Conservation (phyloP, 495 filamentous ascomycete genomes). For the Halenospora varia region DNA sequence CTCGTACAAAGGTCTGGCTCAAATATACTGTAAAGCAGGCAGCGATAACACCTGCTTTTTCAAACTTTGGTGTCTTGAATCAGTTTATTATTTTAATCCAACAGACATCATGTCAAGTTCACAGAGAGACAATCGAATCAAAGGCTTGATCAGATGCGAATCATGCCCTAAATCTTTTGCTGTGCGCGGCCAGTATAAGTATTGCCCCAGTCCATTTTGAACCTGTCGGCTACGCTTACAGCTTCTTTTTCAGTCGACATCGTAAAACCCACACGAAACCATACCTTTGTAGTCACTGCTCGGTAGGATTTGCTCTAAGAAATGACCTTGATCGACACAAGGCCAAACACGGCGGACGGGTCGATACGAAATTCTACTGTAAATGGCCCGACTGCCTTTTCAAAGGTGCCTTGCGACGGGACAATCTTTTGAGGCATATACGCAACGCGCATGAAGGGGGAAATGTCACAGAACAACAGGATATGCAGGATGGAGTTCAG, state of each 20-base stretch:
- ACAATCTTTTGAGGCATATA: conserved; percentile 20
- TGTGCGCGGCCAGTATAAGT: conserved; percentile 18
- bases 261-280: conserved; percentile 19
- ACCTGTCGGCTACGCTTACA: conserved; percentile 7
- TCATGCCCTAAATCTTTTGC: conserved; percentile 15
- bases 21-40: conserved; percentile 4
- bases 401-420: conserved; percentile 18
- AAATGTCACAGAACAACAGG: conserved; percentile 4
- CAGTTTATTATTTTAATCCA: conserved; percentile 8
- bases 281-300: conserved; percentile 12
- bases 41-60: background rate
- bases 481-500: conserved; percentile 6
- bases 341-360: conserved; percentile 15
- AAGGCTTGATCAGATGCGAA: conserved; percentile 13
- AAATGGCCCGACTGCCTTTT: conserved; percentile 16
- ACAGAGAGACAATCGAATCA: conserved; percentile 13
- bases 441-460: conserved; percentile 9
- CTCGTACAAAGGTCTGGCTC: background rate
- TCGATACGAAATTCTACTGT: conserved; percentile 18
- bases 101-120: conserved; percentile 13
- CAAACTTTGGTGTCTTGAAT: conserved; percentile 6
- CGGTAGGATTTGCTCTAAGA: conserved; percentile 17
- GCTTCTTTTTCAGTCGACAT: conserved; percentile 12
- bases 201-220: conserved; percentile 9
- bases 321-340: conserved; percentile 17